Conservation (phyloP, 768 basidiomycete genomes). For the Lactarius indigo region DNA sequence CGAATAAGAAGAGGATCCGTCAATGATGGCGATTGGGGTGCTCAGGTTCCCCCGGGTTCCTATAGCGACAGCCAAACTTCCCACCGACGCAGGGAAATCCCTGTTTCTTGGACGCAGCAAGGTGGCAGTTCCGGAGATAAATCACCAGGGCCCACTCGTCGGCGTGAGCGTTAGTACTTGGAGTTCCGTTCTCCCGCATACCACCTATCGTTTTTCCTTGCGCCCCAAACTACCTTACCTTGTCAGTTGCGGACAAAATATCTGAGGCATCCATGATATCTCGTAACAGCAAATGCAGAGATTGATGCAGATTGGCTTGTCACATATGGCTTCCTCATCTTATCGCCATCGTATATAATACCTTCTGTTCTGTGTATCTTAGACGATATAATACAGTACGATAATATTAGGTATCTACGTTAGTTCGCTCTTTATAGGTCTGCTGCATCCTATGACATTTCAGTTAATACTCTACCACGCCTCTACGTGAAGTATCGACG, state of each 20-base stretch:
- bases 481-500: no score
- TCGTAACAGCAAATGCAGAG: background rate
- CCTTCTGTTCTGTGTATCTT: constrained; percentile 2
- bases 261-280: background rate
- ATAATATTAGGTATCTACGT: constrained; percentile 6
- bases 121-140: constrained; percentile 5
- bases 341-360: constrained; percentile 1
- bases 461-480: background rate
- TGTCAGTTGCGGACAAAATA: background rate
- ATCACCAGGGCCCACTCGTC: background rate
- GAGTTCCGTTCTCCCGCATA: background rate
- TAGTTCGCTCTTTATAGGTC: constrained; percentile 8
- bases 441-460: background rate
- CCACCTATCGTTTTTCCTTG: background rate
- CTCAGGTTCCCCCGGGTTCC: background rate
- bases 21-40: constrained; percentile 24
- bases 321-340: background rate
- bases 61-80: constrained; percentile 6
- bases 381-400: background rate
- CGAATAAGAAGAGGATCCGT: constrained; percentile 23
- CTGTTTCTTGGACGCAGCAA: constrained; percentile 17
- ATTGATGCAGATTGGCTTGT: background rate
- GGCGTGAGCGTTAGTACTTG: background rate
- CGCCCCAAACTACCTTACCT: background rate
- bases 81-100: constrained; percentile 16